A percentile compares a stretch with the other conserved stretches of the same genome.
These are phyloP conservation scores for Ceratorhiza oryzae-sativae DNA, from an alignment of 1,284 basidiomycete genomes.

Conservation along the genomic window DNA sequence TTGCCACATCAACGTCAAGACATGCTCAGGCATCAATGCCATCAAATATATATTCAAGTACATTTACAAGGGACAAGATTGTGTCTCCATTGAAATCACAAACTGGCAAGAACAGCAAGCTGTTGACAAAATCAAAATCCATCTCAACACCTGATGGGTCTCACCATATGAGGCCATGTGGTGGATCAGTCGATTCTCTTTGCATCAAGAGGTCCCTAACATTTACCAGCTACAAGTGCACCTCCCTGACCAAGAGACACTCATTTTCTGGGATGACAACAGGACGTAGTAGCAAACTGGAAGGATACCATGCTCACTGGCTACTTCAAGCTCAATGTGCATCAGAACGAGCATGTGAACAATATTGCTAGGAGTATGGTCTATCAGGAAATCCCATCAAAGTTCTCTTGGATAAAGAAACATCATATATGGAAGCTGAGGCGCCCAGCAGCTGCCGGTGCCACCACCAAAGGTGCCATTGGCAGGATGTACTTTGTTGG, in stretches of 20 bases:
- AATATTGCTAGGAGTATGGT: slow-evolving; percentile 48
- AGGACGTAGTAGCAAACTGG: slow-evolving; percentile 45
- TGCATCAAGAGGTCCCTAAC: slow-evolving; percentile 51
- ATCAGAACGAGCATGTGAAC: slow-evolving; percentile 44
- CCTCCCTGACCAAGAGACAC: slow-evolving; percentile 47
- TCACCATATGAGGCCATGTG: slow-evolving; percentile 51
- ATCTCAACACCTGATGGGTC: slow-evolving; percentile 53
- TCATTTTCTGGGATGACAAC: slow-evolving; percentile 51
- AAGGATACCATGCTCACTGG: slow-evolving; percentile 52
- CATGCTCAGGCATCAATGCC: slow-evolving; percentile 48
- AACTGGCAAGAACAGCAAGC: slow-evolving; percentile 14
- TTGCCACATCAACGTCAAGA: slow-evolving; percentile 61
- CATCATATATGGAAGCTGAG: slow-evolving; percentile 48
- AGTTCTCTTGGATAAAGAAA: slow-evolving; percentile 45
- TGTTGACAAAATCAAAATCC: slow-evolving; percentile 51
- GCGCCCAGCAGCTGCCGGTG: slow-evolving; percentile 4
- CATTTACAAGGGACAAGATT: slow-evolving; percentile 57
- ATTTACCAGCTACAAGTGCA: slow-evolving; percentile 55
- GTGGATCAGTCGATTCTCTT: slow-evolving; percentile 51
- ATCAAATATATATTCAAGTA: slow-evolving; percentile 60
- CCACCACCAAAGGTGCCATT: slow-evolving; percentile 45
- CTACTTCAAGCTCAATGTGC: slow-evolving; percentile 55
- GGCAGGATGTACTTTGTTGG: slow-evolving; percentile 54
- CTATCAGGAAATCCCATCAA: slow-evolving; percentile 56
- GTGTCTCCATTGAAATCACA: slow-evolving; percentile 44